phyloP scores from a whole-genome alignment of 192 early-diverging fungal species.

The Coemansia sp. region DNA sequence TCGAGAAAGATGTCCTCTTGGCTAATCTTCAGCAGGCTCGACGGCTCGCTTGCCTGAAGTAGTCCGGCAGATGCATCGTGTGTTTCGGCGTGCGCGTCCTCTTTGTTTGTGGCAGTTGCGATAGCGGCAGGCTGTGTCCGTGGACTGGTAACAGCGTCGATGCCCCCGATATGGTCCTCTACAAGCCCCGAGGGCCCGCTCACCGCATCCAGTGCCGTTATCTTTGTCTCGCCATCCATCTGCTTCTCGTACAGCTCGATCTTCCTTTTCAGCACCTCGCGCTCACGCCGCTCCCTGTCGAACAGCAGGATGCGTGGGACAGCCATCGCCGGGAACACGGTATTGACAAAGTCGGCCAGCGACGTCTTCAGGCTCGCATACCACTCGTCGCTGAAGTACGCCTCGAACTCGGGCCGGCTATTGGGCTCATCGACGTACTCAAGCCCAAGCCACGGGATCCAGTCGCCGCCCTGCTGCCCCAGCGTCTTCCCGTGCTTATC shows the following conservation, averaged over 20 bases:
- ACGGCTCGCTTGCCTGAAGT: conserved; percentile 23
- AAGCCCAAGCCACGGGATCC: conserved; percentile 54
- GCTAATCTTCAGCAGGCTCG: conserved; percentile 46
- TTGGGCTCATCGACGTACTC: conserved; percentile 46
- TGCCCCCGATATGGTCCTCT: conserved; percentile 45
- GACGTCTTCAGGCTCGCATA: conserved; percentile 28
- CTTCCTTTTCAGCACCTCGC: conserved; percentile 30
- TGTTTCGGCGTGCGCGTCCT: not conserved
- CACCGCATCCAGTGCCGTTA: conserved; percentile 21
- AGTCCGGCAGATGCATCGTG: conserved; percentile 4
- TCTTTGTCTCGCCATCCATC: conserved; percentile 38
- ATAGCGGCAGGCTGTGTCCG: conserved; percentile 1
- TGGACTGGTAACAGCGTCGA: conserved; percentile 17
- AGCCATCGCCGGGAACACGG: conserved; percentile 52
- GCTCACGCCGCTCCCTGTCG: conserved; percentile 43
- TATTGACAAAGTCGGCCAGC: conserved; percentile 49
- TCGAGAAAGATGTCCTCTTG: conserved; percentile 53
- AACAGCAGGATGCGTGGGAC: conserved; percentile 54
- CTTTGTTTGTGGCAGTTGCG: not conserved
- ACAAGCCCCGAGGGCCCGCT: conserved; percentile 25
- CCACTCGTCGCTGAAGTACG: conserved; percentile 51
- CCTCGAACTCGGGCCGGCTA: conserved; percentile 44
- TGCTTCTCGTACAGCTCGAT: conserved; percentile 36
- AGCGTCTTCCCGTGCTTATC: conserved; percentile 33
- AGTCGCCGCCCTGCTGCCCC: conserved; percentile 52